Conservation (phyloP, 2,329 filamentous ascomycete genomes). For the Cladobotryum protrusum region DNA sequence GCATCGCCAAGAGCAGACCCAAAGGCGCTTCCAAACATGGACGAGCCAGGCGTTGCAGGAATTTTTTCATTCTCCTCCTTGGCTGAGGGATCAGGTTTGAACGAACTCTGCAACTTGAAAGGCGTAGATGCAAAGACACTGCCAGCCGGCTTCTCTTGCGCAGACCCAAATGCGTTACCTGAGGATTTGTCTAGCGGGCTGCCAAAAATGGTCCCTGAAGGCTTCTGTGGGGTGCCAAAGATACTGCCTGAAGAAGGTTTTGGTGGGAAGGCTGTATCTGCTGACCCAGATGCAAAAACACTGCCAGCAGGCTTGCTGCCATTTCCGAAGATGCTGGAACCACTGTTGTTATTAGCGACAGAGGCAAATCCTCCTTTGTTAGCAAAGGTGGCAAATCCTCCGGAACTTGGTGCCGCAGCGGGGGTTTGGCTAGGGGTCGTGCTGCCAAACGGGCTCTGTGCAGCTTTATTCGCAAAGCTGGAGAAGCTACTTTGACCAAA, state of each 20-base stretch:
- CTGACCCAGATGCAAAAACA: constrained; percentile 25
- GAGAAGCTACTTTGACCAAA: constrained; percentile 52
- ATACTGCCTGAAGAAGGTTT: constrained; percentile 33
- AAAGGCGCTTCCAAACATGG: constrained; percentile 57
- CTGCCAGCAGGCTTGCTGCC: constrained; percentile 30
- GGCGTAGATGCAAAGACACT: constrained; percentile 43
- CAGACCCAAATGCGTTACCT: constrained; percentile 16
- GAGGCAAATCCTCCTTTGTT: constrained; percentile 50
- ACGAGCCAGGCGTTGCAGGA: constrained; percentile 33
- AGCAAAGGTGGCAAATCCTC: constrained; percentile 51
- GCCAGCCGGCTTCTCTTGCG: constrained; percentile 24
- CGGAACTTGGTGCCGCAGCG: constrained; percentile 28
- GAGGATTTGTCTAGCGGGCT: constrained; percentile 50
- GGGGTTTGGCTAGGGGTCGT: constrained; percentile 19
- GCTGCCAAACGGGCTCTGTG: constrained; percentile 33
- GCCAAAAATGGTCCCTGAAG: constrained; percentile 18
- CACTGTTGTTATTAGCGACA: constrained; percentile 31
- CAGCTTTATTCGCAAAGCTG: constrained; percentile 30
- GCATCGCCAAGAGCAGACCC: constrained; percentile 49
- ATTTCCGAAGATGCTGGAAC: constrained; percentile 32
- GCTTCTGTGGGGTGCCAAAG: constrained; percentile 52
- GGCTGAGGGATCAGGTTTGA: constrained; percentile 56
- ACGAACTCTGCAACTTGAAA: constrained; percentile 63
- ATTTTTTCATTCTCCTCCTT: constrained; percentile 54
- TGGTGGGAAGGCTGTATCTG: constrained; percentile 43